phyloP scores from a whole-genome alignment of 73 alveolate species.

The Breviolum minutum region DNA sequence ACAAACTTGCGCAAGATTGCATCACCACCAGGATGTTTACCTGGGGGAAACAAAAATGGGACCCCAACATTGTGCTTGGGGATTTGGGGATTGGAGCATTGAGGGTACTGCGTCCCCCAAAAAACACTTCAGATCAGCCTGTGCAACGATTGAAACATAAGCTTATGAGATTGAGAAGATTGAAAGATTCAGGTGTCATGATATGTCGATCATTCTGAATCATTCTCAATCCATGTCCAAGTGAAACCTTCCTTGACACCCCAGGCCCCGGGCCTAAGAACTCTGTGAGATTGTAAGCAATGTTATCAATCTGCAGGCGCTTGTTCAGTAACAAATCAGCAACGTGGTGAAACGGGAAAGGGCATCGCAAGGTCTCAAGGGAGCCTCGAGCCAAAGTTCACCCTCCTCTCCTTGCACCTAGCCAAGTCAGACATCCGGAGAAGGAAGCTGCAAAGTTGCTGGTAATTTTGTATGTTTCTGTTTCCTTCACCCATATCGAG shows the following conservation, averaged over 20 bases:
- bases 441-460: no score
- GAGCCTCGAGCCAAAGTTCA: constrained; percentile 55
- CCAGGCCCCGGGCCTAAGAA: constrained; percentile 28
- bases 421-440: not conserved
- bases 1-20: constrained; percentile 61
- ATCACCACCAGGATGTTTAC: constrained; percentile 87
- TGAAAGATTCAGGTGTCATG: no score
- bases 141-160: not conserved
- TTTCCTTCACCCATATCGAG: no score
- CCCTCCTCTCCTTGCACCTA: constrained; percentile 37
- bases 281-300: constrained; percentile 81
- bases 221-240: no score
- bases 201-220: no score
- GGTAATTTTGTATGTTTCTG: no score
- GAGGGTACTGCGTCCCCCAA: not conserved
- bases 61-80: not conserved
- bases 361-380: not conserved
- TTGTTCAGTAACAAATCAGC: not conserved
- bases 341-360: not conserved
- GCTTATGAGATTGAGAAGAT: no score
- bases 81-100: not conserved
- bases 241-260: not conserved
- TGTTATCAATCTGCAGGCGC: constrained; percentile 37
- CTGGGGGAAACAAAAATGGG: not conserved
- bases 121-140: not conserved